Evolutionary conservation across 371 early-diverging fungal genomes (phyloP), one percentile per base, ranked within the genome.

Genomic region (Mucor indicus): DNA sequence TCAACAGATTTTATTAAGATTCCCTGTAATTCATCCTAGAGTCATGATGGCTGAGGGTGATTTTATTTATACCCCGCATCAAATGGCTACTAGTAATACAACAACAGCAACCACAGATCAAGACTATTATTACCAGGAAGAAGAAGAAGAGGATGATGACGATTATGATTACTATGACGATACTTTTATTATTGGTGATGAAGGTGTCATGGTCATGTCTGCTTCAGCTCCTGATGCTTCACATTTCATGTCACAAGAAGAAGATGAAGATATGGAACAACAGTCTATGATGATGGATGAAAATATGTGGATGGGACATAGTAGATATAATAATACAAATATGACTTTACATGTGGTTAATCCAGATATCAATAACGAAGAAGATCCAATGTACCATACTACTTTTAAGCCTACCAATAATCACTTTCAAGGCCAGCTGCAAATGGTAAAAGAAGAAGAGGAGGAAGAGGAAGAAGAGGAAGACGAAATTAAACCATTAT

Each of bases 51-150:
- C 71, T 20, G 66, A 66, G 24, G 75, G 70, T 10, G 71, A 74
- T 46, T 74, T 68, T 39, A 74, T 74, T 64, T 70, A 65, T 48
- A 74, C 75, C 17, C 75, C 75, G 19, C 71, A 68, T 33, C 55
- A 65, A 35, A 77, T 55, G 76, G 67, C 5, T 53, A 62, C 9
- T 70, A 67, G 4, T 58, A 75, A 43, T 50, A 86, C 15, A 86
- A 86, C 8, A 13, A 17, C 11, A 22, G 21, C 19, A 3, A 3
- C 1, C 1, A 20, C 21, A 8, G 27, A 33, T n/a, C 15, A 15
- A 23, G 33, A 45, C 25, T 7, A 20, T 11, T 30, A 53, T 8
- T 58, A 55, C 22, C 56, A 53, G 16, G 58, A 61, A 33, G 57
- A 64, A 10, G 55, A 61, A 38, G 50, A 55, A 8, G 55, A 57